Percentiles rank a stretch among this genome's conserved stretches.
Conservation (phyloP, 371 early-diverging fungal species). For the Mucor lusitanicus region DNA sequence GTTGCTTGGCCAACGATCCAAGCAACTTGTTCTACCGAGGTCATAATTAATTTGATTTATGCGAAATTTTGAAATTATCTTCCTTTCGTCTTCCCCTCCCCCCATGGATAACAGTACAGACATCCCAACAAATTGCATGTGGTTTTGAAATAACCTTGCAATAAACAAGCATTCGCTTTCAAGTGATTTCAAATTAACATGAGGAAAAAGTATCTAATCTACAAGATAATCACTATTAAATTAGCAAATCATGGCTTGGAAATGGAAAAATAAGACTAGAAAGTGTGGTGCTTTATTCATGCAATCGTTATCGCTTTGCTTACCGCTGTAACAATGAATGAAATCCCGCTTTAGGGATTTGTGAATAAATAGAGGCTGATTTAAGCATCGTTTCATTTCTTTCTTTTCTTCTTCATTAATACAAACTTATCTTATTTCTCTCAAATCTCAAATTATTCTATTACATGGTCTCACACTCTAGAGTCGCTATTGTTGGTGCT, state of each 20-base stretch:
- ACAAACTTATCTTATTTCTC: background rate
- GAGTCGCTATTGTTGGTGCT: slow-evolving; percentile 76
- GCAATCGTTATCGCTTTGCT: background rate
- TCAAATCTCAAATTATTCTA: background rate
- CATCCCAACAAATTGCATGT: background rate
- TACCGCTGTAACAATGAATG: background rate
- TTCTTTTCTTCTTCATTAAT: background rate
- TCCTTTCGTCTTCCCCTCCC: too few relatives aligned
- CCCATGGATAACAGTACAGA: background rate
- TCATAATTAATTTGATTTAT: background rate
- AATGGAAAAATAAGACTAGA: background rate
- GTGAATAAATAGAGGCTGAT: background rate
- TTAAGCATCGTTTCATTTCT: background rate
- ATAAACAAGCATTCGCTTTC: background rate
- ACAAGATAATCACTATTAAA: background rate
- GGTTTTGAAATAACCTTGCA: background rate
- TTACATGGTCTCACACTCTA: slow-evolving; percentile 23
- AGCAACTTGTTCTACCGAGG: background rate
- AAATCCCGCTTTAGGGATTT: background rate
- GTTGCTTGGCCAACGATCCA: background rate
- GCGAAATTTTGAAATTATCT: background rate
- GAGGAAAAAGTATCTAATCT: background rate
- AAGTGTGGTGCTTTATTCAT: background rate
- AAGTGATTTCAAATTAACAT: background rate
- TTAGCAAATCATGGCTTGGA: background rate